Evolutionary conservation across 768 basidiomycete species (phyloP).

Genomic region (Lentinula edodes): DNA sequence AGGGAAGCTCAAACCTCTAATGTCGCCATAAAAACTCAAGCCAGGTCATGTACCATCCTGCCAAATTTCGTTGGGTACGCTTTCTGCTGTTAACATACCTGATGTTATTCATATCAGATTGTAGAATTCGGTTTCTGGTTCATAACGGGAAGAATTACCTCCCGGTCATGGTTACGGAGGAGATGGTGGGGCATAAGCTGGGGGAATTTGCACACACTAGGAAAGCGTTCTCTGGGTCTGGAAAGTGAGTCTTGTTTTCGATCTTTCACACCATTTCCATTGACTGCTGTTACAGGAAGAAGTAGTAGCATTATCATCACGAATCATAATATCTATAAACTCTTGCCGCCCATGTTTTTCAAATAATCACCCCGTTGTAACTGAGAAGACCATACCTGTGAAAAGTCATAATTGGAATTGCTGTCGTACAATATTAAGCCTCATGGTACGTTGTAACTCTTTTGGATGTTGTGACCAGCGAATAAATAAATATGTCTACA

Average conservation of each 20-base stretch:
- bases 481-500: too few relatives aligned
- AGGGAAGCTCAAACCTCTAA: constrained; percentile 75
- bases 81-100: too few relatives aligned
- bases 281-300: neutral
- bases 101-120: neutral
- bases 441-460: neutral
- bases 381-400: neutral
- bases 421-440: too few relatives aligned
- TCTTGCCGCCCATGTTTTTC: neutral
- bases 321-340: neutral
- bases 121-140: constrained; percentile 81
- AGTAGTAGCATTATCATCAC: neutral
- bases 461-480: too few relatives aligned
- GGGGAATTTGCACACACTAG: constrained; percentile 92
- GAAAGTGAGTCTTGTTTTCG: constrained; percentile 54
- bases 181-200: constrained; percentile 98
- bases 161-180: constrained; percentile 84
- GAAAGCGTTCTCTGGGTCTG: constrained; percentile 77
- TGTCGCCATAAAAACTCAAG: constrained; percentile 83
- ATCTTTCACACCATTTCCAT: neutral
- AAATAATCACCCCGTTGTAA: neutral
- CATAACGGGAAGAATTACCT: constrained; percentile 92
- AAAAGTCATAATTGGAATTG: too few relatives aligned
- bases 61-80: constrained; percentile 94
- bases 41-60: constrained; percentile 85